These are phyloP conservation scores for Protomyces arabidopsidicola DNA, from an alignment of 1,139 yeast genomes.

Conservation along the genomic window DNA sequence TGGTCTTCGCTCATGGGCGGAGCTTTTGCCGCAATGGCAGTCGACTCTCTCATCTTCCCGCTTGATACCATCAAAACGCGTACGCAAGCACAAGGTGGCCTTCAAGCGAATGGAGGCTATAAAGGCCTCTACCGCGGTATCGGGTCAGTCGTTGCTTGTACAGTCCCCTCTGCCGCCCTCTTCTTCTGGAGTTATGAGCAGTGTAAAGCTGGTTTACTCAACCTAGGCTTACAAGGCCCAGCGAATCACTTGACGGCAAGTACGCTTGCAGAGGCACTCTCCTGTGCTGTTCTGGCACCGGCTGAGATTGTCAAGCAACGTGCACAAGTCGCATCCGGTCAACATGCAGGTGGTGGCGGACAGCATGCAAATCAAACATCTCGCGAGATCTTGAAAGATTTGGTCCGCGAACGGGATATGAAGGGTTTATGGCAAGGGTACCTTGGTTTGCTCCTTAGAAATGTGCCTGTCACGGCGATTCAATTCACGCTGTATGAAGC, in stretches of 20 bases:
- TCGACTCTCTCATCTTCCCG: conserved; percentile 92
- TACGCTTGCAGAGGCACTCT: conserved; percentile 17
- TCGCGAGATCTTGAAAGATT: conserved; percentile 55
- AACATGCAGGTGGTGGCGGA: not conserved
- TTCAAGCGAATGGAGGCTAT: conserved; percentile 88
- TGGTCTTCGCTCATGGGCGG: conserved; percentile 44
- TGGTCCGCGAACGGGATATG: conserved; percentile 42
- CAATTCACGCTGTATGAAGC: conserved; percentile 91
- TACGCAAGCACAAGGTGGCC: conserved; percentile 91
- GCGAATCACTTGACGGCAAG: conserved; percentile 20
- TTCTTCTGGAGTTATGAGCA: conserved; percentile 27
- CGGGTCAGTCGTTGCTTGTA: conserved; percentile 89
- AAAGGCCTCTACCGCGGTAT: conserved; percentile 83
- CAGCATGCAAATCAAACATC: conserved; percentile 52
- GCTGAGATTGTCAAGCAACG: conserved; percentile 95
- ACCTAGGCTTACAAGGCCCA: conserved; percentile 8
- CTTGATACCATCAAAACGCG: conserved; percentile 92
- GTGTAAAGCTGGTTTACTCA: conserved; percentile 2
- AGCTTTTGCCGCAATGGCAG: conserved; percentile 92
- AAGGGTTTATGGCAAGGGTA: conserved; percentile 93
- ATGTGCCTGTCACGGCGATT: conserved; percentile 90
- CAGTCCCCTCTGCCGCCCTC: conserved; percentile 58
- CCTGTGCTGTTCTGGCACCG: conserved; percentile 91
- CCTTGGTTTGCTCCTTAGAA: conserved; percentile 85
- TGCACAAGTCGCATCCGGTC: conserved; percentile 59